Evolutionary conservation across 306 rosid species (phyloP), one percentile per base, ranked within the genome.

Genomic region (Ceratonia siliqua): DNA sequence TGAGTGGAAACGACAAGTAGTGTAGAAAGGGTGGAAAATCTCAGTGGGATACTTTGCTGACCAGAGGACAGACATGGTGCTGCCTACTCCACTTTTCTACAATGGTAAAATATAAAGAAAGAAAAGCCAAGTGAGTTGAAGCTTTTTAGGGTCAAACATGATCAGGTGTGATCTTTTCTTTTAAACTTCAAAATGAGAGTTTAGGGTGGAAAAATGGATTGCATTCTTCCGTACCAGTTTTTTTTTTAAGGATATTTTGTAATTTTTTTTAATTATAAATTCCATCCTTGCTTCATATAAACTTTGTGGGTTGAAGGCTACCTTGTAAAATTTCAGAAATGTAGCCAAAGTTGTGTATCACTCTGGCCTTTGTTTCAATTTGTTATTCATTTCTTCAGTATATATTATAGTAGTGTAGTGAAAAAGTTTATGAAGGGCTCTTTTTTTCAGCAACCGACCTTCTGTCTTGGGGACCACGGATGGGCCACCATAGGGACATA

Each of bases 11-110:
- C 49, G 90, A 85, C 86, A 53, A 83, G 80, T 45, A 78, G 77
- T 73, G 70, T 85, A 33, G 76, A 81, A 84, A 79, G 81, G 81
- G 74, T 63, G 69, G 81, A 81, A 87, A 83, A 87, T 87, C 93
- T 81, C 43, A 78, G 90, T 71, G 89, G 92, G 98, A 90, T 90
- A 86, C 90, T 92, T 87, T 91, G 95, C 77, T 85, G 79, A 78
- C 89, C 74, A 73, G 38, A 85, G 77, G 86, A 85, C 88, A 79
- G 80, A 83, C 95, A 85, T 56, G 72, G 87, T 89, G 98, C 96
- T 82, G 85, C 85, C 92, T 88, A 76, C 88, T 81, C 82, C 27
- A 56, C 76, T 87, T 86, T 85, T 84, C 84, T 78, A 85, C 84
- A 62, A 62, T 84, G 87, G 80, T 77, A 50, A 81, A 70, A 53